These are phyloP conservation scores for Allium sativum DNA, from an alignment of 106 monocot genomes.

Conservation along the genomic window DNA sequence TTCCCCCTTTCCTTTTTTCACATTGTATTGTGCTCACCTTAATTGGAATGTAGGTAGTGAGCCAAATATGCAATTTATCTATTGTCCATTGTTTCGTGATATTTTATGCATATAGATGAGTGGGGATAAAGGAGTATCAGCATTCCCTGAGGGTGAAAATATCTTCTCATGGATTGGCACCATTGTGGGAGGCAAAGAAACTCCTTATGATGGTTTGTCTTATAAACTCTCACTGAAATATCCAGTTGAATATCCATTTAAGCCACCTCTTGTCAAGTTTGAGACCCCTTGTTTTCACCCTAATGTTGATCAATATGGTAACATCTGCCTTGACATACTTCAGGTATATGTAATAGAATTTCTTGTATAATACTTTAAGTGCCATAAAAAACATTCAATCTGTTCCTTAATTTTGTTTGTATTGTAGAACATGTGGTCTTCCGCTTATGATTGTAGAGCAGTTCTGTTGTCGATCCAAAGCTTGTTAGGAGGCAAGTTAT, in stretches of 20 bases:
- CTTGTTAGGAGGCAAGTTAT: constrained; percentile 59
- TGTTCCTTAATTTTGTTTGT: constrained; percentile 2
- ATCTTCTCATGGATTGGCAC: constrained; percentile 77
- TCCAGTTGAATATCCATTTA: constrained; percentile 73
- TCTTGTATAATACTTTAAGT: background rate
- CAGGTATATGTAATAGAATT: constrained; percentile 28
- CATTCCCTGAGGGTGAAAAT: constrained; percentile 70
- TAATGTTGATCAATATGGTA: constrained; percentile 67
- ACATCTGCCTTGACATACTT: constrained; percentile 75
- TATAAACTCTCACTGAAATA: constrained; percentile 65
- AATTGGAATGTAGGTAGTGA: no score
- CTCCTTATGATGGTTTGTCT: constrained; percentile 64
- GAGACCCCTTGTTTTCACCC: constrained; percentile 78
- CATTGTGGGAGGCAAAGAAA: constrained; percentile 57
- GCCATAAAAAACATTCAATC: background rate
- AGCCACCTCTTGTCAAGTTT: constrained; percentile 75
- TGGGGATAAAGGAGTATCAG: constrained; percentile 54
- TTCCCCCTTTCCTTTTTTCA: no score
- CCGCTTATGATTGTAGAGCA: constrained; percentile 72
- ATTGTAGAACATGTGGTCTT: constrained; percentile 70
- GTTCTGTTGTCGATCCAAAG: constrained; percentile 70
- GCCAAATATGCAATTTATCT: no score
- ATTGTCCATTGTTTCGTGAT: no score
- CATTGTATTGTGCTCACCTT: no score
- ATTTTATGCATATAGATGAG: constrained; percentile 37